Evolutionary conservation across 192 early-diverging fungal genomes (phyloP).

Genomic region (Chytriomyces hyalinus): DNA sequence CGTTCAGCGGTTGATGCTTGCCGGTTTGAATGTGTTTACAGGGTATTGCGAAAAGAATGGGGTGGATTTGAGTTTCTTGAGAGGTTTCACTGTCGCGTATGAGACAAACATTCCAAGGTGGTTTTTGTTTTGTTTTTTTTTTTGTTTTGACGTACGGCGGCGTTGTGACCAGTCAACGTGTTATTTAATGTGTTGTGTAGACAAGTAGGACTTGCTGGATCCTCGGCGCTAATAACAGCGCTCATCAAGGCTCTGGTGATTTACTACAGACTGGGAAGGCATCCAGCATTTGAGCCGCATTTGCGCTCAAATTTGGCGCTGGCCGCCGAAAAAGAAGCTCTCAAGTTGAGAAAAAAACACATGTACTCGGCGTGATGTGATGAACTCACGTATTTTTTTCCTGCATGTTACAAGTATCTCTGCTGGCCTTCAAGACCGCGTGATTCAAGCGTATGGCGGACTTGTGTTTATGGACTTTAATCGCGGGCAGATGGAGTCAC

Average conservation of each 20-base stretch:
- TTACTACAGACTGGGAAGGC: slow-evolving; percentile 36
- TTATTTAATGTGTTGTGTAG: slow-evolving; percentile 7
- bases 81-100: slow-evolving; percentile 59
- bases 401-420: slow-evolving; percentile 38
- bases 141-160: no score
- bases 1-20: slow-evolving; percentile 54
- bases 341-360: slow-evolving; percentile 26
- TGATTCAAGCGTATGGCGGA: slow-evolving; percentile 68
- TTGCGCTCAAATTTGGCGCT: slow-evolving; percentile 61
- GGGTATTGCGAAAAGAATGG: slow-evolving; percentile 47
- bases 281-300: slow-evolving; percentile 49
- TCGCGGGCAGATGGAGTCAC: slow-evolving; percentile 47
- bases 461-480: slow-evolving; percentile 71
- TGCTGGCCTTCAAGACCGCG: slow-evolving; percentile 69
- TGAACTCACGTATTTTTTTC: not conserved
- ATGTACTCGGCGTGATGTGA: no score
- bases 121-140: slow-evolving; percentile 1
- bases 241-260: slow-evolving; percentile 55
- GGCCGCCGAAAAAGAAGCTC: slow-evolving; percentile 58
- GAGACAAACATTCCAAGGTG: slow-evolving; percentile 67
- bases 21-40: slow-evolving; percentile 61
- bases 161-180: slow-evolving; percentile 28
- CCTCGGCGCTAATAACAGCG: slow-evolving; percentile 64
- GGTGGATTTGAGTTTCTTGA: not conserved
- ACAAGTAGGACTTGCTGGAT: slow-evolving; percentile 55